Percentiles rank a stretch among this genome's conserved stretches.
Conservation (phyloP, 2,329 filamentous ascomycete species). For the Aspergillus fijiensis region DNA sequence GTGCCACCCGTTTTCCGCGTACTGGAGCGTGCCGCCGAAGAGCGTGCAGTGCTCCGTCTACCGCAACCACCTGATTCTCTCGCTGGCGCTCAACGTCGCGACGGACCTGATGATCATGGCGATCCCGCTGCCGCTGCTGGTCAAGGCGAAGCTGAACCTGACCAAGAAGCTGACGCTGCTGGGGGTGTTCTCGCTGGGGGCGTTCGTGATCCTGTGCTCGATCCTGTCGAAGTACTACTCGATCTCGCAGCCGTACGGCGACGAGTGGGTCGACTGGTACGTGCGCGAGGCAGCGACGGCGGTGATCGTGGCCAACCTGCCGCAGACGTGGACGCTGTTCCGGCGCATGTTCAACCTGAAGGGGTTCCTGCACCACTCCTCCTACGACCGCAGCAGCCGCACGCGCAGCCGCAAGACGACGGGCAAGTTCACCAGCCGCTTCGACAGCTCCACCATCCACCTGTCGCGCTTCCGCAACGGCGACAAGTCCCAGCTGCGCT, state of each 20-base stretch:
- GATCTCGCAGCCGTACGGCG: constrained; percentile 57
- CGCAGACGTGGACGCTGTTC: constrained; percentile 59
- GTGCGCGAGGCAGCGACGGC: constrained; percentile 60
- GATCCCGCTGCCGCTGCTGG: constrained; percentile 49
- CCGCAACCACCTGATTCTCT: constrained; percentile 50
- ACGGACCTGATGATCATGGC: constrained; percentile 48
- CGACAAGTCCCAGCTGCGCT: constrained; percentile 10
- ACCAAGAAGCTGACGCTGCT: constrained; percentile 55
- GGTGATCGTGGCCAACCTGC: constrained; percentile 61
- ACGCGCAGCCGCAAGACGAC: constrained; percentile 5
- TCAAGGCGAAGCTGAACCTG: constrained; percentile 41
- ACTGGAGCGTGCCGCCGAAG: constrained; percentile 52
- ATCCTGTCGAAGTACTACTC: constrained; percentile 63
- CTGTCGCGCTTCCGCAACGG: constrained; percentile 14
- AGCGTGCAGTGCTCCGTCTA: constrained; percentile 49
- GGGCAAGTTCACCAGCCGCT: constrained; percentile 9
- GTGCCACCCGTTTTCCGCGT: constrained; percentile 54
- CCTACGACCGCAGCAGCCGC: constrained; percentile 11
- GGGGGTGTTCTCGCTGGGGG: constrained; percentile 57
- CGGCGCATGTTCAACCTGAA: constrained; percentile 46
- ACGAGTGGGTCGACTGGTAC: constrained; percentile 61
- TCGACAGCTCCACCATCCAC: constrained; percentile 14
- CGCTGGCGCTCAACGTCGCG: constrained; percentile 50
- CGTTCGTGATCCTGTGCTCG: constrained; percentile 58
- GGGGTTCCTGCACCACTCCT: constrained; percentile 29